Percentiles rank a stretch among this genome's conserved stretches.
These are phyloP conservation scores for Cicer bijugum DNA, from an alignment of 306 rosid genomes.

Conservation along the genomic window DNA sequence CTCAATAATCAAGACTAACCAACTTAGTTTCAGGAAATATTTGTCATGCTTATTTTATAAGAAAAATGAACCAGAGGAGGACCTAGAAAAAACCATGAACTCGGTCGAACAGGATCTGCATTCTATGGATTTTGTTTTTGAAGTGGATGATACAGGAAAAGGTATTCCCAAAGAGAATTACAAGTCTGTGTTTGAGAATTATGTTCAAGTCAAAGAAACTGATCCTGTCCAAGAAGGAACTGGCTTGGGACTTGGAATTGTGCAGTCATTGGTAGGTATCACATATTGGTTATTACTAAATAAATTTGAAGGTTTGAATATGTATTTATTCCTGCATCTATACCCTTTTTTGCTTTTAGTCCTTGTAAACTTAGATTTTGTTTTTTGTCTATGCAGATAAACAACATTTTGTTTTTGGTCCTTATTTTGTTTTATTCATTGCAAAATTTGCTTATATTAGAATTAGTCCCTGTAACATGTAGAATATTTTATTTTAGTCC, in stretches of 20 bases:
- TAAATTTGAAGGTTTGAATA: too few relatives aligned
- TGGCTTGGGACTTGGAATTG: constrained; percentile 91
- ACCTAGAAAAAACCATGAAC: constrained; percentile 48
- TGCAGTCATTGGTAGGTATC: constrained; percentile 69
- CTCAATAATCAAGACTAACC: constrained; percentile 44
- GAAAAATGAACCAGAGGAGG: constrained; percentile 40
- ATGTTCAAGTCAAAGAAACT: constrained; percentile 75
- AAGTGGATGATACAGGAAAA: constrained; percentile 80
- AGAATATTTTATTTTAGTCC: too few relatives aligned
- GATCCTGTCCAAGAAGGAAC: constrained; percentile 66
- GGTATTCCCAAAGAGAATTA: constrained; percentile 80
- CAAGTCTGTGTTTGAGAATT: constrained; percentile 67
- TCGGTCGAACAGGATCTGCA: constrained; percentile 40
- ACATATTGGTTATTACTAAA: neutral
- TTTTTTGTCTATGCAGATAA: too few relatives aligned
- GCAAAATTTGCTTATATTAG: too few relatives aligned
- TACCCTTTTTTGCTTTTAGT: too few relatives aligned
- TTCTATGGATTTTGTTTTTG: constrained; percentile 62
- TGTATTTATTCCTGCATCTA: too few relatives aligned
- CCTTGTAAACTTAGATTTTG: too few relatives aligned
- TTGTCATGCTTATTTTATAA: constrained; percentile 47
- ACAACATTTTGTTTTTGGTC: too few relatives aligned
- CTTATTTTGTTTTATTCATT: too few relatives aligned
- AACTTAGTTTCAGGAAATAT: constrained; percentile 32
- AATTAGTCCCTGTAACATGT: too few relatives aligned